A percentile compares a stretch with the other conserved stretches of the same genome.
Evolutionary conservation across 2,329 filamentous ascomycete species (phyloP).

Genomic region (Neofusicoccum ribis): DNA sequence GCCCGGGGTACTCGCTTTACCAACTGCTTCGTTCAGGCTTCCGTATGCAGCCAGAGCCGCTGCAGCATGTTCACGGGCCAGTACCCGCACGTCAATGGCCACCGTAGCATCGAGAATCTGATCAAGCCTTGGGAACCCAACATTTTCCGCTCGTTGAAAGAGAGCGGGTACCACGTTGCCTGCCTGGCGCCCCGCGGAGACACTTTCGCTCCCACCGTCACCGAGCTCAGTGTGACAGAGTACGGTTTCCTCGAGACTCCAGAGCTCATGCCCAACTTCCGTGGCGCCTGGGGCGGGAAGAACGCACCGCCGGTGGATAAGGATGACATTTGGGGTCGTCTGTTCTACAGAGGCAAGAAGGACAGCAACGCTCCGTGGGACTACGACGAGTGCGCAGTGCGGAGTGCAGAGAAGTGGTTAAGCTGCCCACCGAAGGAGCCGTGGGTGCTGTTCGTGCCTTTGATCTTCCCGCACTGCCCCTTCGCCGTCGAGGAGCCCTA

Average conservation of each 20-base stretch:
- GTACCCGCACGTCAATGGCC: slow-evolving; percentile 50
- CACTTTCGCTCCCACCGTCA: slow-evolving; percentile 46
- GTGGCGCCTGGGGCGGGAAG: too few species aligned
- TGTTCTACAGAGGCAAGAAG: slow-evolving; percentile 41
- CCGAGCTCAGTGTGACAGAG: slow-evolving; percentile 48
- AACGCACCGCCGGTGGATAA: slow-evolving; percentile 24
- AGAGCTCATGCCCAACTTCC: too few species aligned
- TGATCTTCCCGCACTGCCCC: slow-evolving; percentile 49
- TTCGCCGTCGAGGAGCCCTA: slow-evolving; percentile 52
- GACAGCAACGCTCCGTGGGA: slow-evolving; percentile 42
- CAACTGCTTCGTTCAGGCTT: slow-evolving; percentile 49
- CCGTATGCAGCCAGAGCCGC: slow-evolving; percentile 49
- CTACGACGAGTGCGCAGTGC: slow-evolving; percentile 48
- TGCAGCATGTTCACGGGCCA: slow-evolving; percentile 51
- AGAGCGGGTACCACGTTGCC: slow-evolving; percentile 50
- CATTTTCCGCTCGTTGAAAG: slow-evolving; percentile 46
- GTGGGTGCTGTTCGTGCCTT: slow-evolving; percentile 47
- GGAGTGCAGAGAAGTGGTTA: slow-evolving; percentile 40
- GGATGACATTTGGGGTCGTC: slow-evolving; percentile 32
- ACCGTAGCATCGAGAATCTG: slow-evolving; percentile 49
- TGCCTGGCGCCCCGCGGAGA: slow-evolving; percentile 42
- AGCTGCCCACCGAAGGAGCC: slow-evolving; percentile 42
- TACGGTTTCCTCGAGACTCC: slow-evolving; percentile 42
- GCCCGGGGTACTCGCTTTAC: slow-evolving; percentile 43
- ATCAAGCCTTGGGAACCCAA: slow-evolving; percentile 54